Conservation (phyloP, 208 protist genomes). For the Trypanosoma conorhini region DNA sequence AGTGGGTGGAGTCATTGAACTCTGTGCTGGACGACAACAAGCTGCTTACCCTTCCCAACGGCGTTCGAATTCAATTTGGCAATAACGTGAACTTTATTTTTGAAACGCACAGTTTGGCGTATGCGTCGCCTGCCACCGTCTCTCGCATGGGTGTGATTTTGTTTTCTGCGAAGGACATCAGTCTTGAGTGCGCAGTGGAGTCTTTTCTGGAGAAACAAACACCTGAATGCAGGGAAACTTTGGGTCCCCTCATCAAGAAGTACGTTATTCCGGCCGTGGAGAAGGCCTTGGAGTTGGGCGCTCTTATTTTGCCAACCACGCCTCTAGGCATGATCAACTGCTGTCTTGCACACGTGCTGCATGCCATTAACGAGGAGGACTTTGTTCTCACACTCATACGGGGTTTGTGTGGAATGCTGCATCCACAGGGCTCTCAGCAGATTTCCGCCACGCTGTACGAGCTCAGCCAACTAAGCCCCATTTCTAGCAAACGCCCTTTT, state of each 20-base stretch:
- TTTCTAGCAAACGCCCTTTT: constrained; percentile 76
- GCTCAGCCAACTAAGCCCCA: constrained; percentile 69
- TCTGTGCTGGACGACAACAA: constrained; percentile 99
- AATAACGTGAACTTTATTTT: constrained; percentile 96
- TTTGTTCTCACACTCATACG: constrained; percentile 75
- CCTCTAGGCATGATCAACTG: constrained; percentile 92
- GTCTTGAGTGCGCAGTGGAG: constrained; percentile 82
- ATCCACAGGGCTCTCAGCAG: constrained; percentile 46
- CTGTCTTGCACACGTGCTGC: constrained; percentile 65
- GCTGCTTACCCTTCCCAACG: constrained; percentile 97
- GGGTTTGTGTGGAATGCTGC: constrained; percentile 56
- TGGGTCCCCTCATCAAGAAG: constrained; percentile 77
- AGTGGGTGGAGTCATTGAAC: constrained; percentile 99
- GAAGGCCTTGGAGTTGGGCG: constrained; percentile 57
- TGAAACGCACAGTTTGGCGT: constrained; percentile 97
- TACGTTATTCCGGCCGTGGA: constrained; percentile 83
- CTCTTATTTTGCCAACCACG: constrained; percentile 87
- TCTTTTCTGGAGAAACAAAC: constrained; percentile 69
- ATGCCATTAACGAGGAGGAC: constrained; percentile 57
- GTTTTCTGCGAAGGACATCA: constrained; percentile 94
- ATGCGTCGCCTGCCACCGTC: constrained; percentile 99
- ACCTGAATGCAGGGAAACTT: constrained; percentile 33
- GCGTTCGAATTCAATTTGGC: constrained; percentile 96
- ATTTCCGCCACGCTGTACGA: constrained; percentile 88
- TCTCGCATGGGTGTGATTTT: constrained; percentile 97